These are phyloP conservation scores for Pestalotiopsis sp. DNA, from an alignment of 2,329 filamentous ascomycete genomes.

Conservation along the genomic window DNA sequence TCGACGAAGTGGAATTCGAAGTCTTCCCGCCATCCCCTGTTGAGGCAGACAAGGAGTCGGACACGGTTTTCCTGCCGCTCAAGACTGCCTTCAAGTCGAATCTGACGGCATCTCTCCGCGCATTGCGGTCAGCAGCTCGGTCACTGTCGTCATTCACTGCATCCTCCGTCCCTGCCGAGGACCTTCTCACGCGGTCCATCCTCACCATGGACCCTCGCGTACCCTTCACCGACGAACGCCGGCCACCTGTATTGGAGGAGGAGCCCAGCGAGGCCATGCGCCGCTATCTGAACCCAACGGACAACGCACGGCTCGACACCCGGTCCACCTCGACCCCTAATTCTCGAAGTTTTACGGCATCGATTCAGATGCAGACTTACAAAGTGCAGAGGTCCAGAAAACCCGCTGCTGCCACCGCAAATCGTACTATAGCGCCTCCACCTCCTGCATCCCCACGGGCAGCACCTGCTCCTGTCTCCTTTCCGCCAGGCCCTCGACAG, in stretches of 20 bases:
- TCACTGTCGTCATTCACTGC: conserved; percentile 65
- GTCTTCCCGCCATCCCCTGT: conserved; percentile 41
- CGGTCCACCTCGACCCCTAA: conserved; percentile 25
- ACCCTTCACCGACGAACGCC: conserved; percentile 68
- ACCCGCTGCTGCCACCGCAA: conserved; percentile 25
- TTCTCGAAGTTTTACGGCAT: conserved; percentile 58
- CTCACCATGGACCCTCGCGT: conserved; percentile 67
- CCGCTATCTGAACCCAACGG: conserved; percentile 68
- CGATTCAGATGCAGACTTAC: conserved; percentile 74
- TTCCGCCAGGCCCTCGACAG: conserved; percentile 55
- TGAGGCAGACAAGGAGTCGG: conserved; percentile 29
- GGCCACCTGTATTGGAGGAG: conserved; percentile 63
- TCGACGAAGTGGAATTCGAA: conserved; percentile 51
- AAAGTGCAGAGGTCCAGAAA: conserved; percentile 55
- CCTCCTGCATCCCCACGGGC: conserved; percentile 25
- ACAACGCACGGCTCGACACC: conserved; percentile 46
- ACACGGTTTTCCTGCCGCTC: conserved; percentile 43
- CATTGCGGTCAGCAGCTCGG: conserved; percentile 64
- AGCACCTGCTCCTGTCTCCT: conserved; percentile 33
- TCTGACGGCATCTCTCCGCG: conserved; percentile 66
- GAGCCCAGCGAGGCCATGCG: conserved; percentile 67
- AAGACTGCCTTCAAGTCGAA: conserved; percentile 69
- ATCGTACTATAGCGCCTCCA: conserved; percentile 28
- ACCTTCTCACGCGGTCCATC: conserved; percentile 68
- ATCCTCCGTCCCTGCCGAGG: conserved; percentile 65